phyloP scores from a whole-genome alignment of 352 stramenopile genomes.

The Aphanomyces euteiches region DNA sequence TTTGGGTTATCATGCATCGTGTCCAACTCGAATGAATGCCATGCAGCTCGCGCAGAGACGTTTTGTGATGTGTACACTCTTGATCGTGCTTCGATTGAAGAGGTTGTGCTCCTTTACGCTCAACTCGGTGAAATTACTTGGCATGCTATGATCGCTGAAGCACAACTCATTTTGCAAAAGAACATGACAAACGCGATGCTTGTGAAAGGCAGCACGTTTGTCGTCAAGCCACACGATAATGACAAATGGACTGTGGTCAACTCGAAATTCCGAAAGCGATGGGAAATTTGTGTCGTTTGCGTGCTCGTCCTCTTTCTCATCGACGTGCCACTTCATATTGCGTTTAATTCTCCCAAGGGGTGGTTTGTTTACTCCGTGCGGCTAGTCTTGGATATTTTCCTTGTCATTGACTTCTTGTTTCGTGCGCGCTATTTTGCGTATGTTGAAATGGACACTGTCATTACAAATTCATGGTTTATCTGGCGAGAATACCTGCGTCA shows the following conservation, averaged over 20 bases:
- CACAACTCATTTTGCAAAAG: background rate
- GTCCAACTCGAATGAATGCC: background rate
- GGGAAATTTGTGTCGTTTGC: conserved; percentile 6
- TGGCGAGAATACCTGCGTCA: conserved; percentile 54
- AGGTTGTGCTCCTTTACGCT: background rate
- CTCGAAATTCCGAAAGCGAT: conserved; percentile 8
- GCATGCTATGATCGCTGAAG: background rate
- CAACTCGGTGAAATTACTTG: background rate
- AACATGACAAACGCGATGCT: background rate
- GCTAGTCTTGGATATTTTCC: conserved; percentile 54
- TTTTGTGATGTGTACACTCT: conserved; percentile 22
- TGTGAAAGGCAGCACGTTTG: background rate
- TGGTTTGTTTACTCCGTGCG: background rate
- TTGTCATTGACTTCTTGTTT: conserved; percentile 52
- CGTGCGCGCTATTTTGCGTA: conserved; percentile 59
- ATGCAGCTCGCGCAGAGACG: conserved; percentile 15
- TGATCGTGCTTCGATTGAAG: background rate
- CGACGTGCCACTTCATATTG: conserved; percentile 21
- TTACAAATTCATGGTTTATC: conserved; percentile 59
- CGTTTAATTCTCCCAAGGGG: background rate
- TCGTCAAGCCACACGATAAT: background rate
- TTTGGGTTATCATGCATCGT: conserved; percentile 16
- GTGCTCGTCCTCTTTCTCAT: conserved; percentile 10
- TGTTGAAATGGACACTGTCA: conserved; percentile 54
- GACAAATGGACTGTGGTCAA: background rate